Percentiles rank a stretch among this genome's conserved stretches.
Evolutionary conservation across 441 rosid genomes (phyloP).

Genomic region (Omphalea diandra): DNA sequence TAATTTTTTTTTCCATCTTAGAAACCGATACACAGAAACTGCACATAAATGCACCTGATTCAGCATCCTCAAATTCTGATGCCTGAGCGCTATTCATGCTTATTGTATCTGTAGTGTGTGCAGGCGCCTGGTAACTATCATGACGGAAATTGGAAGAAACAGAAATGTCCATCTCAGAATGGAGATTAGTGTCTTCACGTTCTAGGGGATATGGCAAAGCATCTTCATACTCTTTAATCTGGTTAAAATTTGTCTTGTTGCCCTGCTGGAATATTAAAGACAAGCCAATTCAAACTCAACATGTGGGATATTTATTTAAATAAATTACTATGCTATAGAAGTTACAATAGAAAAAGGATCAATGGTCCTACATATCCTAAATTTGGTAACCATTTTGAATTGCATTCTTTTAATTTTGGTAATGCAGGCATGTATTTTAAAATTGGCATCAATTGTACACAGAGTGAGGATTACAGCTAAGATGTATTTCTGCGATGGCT

Average conservation of each 20-base stretch:
- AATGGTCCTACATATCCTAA: not conserved
- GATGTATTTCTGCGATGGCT: no score
- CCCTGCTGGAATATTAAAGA: conserved; percentile 41
- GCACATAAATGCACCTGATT: conserved; percentile 60
- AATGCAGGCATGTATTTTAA: not conserved
- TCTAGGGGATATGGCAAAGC: conserved; percentile 41
- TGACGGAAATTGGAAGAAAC: conserved; percentile 48
- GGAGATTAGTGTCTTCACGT: conserved; percentile 38
- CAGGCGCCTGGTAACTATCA: conserved; percentile 41
- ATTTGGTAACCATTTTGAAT: not conserved
- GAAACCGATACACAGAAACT: conserved; percentile 10
- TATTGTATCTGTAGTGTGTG: conserved; percentile 62
- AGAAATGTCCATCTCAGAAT: conserved; percentile 57
- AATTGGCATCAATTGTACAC: not conserved
- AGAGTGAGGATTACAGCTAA: no score
- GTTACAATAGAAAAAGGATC: not conserved
- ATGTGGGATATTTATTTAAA: conserved; percentile 2
- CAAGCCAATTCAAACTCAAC: conserved; percentile 5
- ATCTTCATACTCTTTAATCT: conserved; percentile 49
- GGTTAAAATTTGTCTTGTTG: conserved; percentile 52
- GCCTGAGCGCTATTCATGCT: conserved; percentile 64
- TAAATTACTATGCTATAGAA: not conserved
- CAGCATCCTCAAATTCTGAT: conserved; percentile 78
- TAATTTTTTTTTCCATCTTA: not conserved
- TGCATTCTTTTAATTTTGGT: not conserved